Base-by-base conservation (phyloP, 2,329 filamentous ascomycete genomes). In the Cladosporium sp. region DNA sequence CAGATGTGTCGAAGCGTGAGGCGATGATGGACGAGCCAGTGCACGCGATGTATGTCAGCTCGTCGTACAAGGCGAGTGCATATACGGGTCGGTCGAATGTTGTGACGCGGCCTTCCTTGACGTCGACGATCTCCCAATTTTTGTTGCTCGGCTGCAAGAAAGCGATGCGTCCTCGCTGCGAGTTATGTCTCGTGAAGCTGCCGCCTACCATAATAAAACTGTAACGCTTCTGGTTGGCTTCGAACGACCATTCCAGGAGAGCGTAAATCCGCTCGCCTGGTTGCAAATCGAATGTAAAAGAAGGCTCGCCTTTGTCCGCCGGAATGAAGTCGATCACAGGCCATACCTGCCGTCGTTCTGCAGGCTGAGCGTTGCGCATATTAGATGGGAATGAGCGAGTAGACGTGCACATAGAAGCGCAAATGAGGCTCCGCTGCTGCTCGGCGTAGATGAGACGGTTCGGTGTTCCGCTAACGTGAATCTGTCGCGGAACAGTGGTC, bases 201-300 rank as follows among this genome's bases (percentile, higher is more conserved):
- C 64, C 64, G 13, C 61, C 66, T 3, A 86, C 76, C 11, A 88
- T 74, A 32, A 89, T 72, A 62, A 83, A 85, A 1, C 79, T 75
- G 66, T 84, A 86, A 0, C 69, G 75, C 52, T 77, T 80, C 35
- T 80, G 74, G 52, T 80, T 79, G 32, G 72, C 69, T 19, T 52
- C 56, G 43, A 60, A 59, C 2, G 62, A 61, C 86, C 86, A 90
- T 56, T 87, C 82, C 1, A 77, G 67, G 7, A 90, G 66, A 1
- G 79, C 75, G 41, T 80, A 74, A 1, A 90, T 78, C 37, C 74
- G 75, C 56, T 86, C 83, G 1, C 78, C 78, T 1, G 68, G 57
- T 42, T 79, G 75, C 13, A 89, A 70, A 3, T 78, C 57, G 49
- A 61, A 58, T 2, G 52, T 52, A 41, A 51, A 63, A 4, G 56